Percentiles rank a stretch among this genome's conserved stretches.
These are phyloP conservation scores for Helminthosporium solani DNA, from an alignment of 2,329 filamentous ascomycete species.

Conservation along the genomic window DNA sequence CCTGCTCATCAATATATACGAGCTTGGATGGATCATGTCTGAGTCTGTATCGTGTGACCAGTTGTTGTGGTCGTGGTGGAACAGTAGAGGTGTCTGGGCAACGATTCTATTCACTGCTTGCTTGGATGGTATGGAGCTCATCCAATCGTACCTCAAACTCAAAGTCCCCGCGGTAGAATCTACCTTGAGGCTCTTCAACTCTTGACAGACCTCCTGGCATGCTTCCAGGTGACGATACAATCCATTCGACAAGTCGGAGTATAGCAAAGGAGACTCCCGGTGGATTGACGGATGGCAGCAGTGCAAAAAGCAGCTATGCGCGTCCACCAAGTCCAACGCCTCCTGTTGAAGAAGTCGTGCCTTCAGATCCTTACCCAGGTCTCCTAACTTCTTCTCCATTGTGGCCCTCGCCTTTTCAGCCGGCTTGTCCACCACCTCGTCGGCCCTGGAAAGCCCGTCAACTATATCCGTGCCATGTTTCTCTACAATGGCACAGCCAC, in stretches of 20 bases:
- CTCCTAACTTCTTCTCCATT: background rate
- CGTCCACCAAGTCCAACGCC: background rate
- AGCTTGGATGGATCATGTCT: background rate
- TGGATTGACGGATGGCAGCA: background rate
- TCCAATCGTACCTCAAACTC: background rate
- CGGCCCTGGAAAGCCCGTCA: background rate
- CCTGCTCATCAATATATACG: background rate
- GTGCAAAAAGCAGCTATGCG: background rate
- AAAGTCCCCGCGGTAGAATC: background rate
- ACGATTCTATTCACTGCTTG: background rate
- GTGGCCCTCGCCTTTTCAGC: background rate
- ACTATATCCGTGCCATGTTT: background rate
- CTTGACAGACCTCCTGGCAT: background rate
- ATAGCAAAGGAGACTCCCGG: background rate
- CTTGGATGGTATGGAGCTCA: background rate
- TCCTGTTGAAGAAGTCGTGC: background rate
- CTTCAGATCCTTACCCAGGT: background rate
- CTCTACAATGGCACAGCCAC: background rate
- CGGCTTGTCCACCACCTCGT: background rate
- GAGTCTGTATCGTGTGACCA: background rate
- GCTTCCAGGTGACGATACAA: background rate
- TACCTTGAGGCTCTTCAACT: background rate
- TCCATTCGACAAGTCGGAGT: background rate
- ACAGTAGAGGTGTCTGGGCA: background rate
- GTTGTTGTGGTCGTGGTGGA: background rate